phyloP scores from a whole-genome alignment of 2,329 filamentous ascomycete genomes.

The Cercospora citrullina region DNA sequence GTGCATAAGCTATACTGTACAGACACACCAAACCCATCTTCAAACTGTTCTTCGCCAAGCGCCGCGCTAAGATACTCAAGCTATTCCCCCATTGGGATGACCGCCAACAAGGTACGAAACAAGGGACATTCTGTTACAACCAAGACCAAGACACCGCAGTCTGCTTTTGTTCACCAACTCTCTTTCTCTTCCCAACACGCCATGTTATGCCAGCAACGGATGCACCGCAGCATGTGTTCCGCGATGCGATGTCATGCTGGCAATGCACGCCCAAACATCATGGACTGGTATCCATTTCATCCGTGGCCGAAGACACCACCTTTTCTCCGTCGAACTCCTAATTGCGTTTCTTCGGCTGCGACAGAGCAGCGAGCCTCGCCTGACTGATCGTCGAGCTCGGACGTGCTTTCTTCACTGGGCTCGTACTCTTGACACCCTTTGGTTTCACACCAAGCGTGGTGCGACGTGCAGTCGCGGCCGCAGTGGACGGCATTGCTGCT shows the following conservation, averaged over 20 bases:
- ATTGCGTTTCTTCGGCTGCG: conserved; percentile 35
- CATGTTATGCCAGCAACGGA: not conserved
- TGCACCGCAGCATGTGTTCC: not conserved
- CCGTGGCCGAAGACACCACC: not conserved
- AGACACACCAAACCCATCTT: not conserved
- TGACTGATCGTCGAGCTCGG: conserved; percentile 33
- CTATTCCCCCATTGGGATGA: not conserved
- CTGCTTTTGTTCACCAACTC: not conserved
- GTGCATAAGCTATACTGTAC: conserved; percentile 1
- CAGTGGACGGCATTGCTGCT: conserved; percentile 17
- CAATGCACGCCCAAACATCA: not conserved
- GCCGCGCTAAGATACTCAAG: conserved; percentile 6
- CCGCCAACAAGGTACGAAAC: conserved; percentile 5
- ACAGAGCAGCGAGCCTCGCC: conserved; percentile 36
- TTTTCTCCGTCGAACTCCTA: conserved; percentile 6
- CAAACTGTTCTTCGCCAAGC: not conserved
- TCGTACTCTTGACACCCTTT: conserved; percentile 31
- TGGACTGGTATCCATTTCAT: conserved; percentile 5
- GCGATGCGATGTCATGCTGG: not conserved
- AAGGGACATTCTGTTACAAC: not conserved
- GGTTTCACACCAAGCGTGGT: conserved; percentile 39
- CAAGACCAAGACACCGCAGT: not conserved
- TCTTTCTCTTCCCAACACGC: not conserved
- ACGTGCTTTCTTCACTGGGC: conserved; percentile 26
- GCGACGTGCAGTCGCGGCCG: conserved; percentile 24